Percentiles rank a stretch among this genome's conserved stretches.
Conservation (phyloP, 2,329 filamentous ascomycete genomes). For the Didymella glomerata region DNA sequence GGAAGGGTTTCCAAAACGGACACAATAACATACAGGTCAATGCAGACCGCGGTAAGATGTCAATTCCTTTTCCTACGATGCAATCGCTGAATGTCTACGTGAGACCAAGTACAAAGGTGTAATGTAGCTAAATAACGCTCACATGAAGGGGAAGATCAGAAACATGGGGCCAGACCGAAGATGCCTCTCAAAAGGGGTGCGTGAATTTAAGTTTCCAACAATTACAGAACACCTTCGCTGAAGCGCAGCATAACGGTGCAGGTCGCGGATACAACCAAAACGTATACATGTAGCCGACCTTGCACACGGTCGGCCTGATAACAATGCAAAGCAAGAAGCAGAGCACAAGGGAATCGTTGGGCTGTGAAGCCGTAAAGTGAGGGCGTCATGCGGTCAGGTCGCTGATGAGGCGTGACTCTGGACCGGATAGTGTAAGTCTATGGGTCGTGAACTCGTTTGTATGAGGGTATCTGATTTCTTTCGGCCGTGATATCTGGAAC, state of each 20-base stretch:
- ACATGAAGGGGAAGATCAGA: conserved; percentile 14
- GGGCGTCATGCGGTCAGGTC: conserved; percentile 17
- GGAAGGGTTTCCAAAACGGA: background rate
- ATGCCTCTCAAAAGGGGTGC: background rate
- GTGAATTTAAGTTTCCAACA: conserved; percentile 15
- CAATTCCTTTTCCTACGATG: conserved; percentile 14
- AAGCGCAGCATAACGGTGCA: conserved; percentile 12
- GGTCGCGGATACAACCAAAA: conserved; percentile 14
- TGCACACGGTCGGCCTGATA: conserved; percentile 4
- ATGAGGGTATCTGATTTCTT: conserved; percentile 49
- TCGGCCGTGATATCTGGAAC: conserved; percentile 33
- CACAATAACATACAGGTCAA: background rate
- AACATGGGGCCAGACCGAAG: background rate
- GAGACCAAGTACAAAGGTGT: conserved; percentile 10
- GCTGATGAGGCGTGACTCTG: conserved; percentile 5
- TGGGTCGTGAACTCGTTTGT: conserved; percentile 50
- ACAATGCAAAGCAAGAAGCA: conserved; percentile 19
- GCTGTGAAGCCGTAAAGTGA: conserved; percentile 18
- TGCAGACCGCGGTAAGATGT: conserved; percentile 2
- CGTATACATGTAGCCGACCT: conserved; percentile 18
- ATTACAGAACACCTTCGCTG: conserved; percentile 24
- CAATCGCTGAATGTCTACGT: conserved; percentile 8
- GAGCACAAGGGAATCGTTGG: conserved; percentile 22
- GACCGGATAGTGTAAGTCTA: conserved; percentile 38
- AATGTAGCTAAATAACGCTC: conserved; percentile 22